Evolutionary conservation across 2,329 filamentous ascomycete genomes (phyloP).

Genomic region (Mollisiaceae sp.): DNA sequence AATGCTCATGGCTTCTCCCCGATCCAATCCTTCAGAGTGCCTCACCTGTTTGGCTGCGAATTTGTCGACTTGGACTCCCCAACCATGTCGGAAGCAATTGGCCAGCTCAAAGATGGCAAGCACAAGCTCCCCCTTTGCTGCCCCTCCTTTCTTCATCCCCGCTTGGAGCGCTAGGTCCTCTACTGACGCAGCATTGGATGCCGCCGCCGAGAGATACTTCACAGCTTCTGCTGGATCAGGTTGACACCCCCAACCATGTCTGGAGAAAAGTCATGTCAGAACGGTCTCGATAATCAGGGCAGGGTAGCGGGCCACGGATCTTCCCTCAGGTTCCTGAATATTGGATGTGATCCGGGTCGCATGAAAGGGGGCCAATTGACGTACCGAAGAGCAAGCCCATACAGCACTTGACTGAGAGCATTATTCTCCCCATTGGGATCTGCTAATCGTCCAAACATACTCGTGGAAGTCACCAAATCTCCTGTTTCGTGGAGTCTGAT

Average conservation of each 20-base stretch:
- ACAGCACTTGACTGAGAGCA: constrained; percentile 92
- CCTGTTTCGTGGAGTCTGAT: constrained; percentile 90
- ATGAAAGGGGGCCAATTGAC: constrained; percentile 43
- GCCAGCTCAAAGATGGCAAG: constrained; percentile 95
- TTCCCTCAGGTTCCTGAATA: constrained; percentile 6
- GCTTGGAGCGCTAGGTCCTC: constrained; percentile 85
- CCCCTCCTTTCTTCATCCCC: constrained; percentile 90
- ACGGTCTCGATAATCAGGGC: constrained; percentile 18
- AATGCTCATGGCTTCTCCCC: constrained; percentile 30
- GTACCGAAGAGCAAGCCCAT: constrained; percentile 86
- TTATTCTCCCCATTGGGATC: constrained; percentile 87
- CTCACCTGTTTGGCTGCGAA: constrained; percentile 77
- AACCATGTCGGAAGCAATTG: constrained; percentile 92
- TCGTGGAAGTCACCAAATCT: constrained; percentile 78
- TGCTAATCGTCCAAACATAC: constrained; percentile 82
- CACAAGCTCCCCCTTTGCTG: constrained; percentile 94
- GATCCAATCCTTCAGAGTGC: constrained; percentile 35
- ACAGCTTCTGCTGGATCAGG: constrained; percentile 76
- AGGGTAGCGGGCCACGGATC: constrained; percentile 7
- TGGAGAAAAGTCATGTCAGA: constrained; percentile 45
- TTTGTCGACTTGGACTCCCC: constrained; percentile 87
- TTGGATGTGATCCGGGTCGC: constrained; percentile 14
- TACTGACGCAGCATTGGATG: constrained; percentile 85
- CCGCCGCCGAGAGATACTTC: constrained; percentile 84
- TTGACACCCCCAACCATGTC: constrained; percentile 91